phyloP scores from a whole-genome alignment of 176 grass and related monocot species.

The Alloteropsis semialata region DNA sequence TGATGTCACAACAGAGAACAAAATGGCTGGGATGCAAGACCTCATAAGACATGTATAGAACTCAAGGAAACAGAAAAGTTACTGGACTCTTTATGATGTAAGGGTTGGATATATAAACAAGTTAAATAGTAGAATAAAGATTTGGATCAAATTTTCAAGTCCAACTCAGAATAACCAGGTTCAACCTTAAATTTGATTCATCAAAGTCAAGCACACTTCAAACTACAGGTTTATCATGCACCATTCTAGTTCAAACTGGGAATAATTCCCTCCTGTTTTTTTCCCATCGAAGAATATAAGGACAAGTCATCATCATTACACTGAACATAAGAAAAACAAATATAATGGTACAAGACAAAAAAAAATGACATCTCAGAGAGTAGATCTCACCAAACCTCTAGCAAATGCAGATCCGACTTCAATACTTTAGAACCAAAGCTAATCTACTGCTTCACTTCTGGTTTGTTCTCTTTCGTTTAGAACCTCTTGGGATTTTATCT shows the following conservation, averaged over 20 bases:
- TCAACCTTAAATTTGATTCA: background rate
- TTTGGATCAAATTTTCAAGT: background rate
- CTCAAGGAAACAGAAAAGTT: background rate
- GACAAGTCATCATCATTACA: background rate
- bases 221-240: background rate
- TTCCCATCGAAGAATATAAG: background rate
- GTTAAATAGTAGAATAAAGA: background rate
- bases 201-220: background rate
- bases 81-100: background rate
- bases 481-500: conserved; percentile 30
- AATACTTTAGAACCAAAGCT: conserved; percentile 1
- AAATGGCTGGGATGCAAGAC: background rate
- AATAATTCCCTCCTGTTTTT: background rate
- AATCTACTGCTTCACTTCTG: conserved; percentile 23
- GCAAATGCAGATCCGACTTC: background rate
- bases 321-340: background rate
- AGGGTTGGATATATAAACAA: background rate
- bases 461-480: conserved; percentile 55
- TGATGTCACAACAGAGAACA: background rate
- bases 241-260: background rate
- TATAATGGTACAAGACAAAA: background rate
- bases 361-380: background rate
- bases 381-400: conserved; percentile 20
- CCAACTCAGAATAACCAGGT: background rate
- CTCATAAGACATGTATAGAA: background rate